Conservation (phyloP, 164 flowering plant species). For the Pachysandra terminalis region DNA sequence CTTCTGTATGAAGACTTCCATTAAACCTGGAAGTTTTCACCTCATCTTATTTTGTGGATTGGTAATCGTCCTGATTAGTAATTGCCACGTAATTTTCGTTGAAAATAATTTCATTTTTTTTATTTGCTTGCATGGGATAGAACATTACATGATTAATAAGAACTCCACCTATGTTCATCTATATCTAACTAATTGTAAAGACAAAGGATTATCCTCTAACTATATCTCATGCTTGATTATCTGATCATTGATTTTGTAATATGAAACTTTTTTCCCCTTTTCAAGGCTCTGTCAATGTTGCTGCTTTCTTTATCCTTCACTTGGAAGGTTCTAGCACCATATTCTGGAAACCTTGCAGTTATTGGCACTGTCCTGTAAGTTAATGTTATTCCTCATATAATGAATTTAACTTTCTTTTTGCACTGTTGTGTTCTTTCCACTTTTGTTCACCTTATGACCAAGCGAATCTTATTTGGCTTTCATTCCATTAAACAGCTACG, state of each 20-base stretch:
- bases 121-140: background rate
- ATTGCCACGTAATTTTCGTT: too few species aligned
- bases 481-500: conserved; percentile 59
- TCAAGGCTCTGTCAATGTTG: conserved; percentile 91
- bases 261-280: background rate
- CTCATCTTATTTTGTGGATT: too few species aligned
- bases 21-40: too few species aligned
- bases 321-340: conserved; percentile 85
- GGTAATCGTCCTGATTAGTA: too few species aligned
- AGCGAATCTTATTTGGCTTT: background rate
- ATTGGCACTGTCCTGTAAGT: conserved; percentile 80
- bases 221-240: too few species aligned
- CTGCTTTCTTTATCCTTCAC: conserved; percentile 84
- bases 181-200: background rate
- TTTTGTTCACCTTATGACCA: background rate
- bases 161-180: too few species aligned
- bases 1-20: too few species aligned
- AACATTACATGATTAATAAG: too few species aligned
- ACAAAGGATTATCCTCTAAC: background rate
- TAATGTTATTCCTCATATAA: background rate
- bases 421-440: background rate
- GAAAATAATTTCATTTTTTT: background rate
- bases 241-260: background rate
- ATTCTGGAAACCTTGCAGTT: conserved; percentile 87
- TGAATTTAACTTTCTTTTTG: background rate